These are phyloP conservation scores for Annulohypoxylon stygium DNA, from an alignment of 495 filamentous ascomycete species.

Conservation along the genomic window DNA sequence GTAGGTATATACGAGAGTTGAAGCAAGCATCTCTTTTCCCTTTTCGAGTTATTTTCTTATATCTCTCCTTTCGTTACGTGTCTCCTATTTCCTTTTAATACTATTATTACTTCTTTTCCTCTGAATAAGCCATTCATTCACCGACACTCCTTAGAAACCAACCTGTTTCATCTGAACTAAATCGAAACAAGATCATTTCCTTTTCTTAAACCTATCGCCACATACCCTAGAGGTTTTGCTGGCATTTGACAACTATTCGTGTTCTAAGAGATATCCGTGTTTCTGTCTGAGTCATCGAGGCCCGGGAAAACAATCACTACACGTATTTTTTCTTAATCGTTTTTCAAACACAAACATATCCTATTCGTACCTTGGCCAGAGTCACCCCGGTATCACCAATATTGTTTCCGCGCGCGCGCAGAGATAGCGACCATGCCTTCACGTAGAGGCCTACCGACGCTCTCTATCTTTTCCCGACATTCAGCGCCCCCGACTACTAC, in stretches of 20 bases:
- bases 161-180: slow-evolving; percentile 17
- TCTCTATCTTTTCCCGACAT: slow-evolving; percentile 33
- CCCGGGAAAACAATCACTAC: slow-evolving; percentile 8
- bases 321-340: background rate
- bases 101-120: background rate
- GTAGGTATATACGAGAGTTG: slow-evolving; percentile 14
- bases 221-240: slow-evolving; percentile 19
- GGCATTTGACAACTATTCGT: background rate
- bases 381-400: slow-evolving; percentile 15
- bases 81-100: slow-evolving; percentile 2
- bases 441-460: slow-evolving; percentile 36
- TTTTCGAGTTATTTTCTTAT: slow-evolving; percentile 14
- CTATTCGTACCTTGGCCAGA: slow-evolving; percentile 18
- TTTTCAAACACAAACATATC: slow-evolving; percentile 27
- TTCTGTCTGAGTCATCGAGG: slow-evolving; percentile 19
- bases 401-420: slow-evolving; percentile 5
- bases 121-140: slow-evolving; percentile 22
- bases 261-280: background rate
- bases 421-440: slow-evolving; percentile 29
- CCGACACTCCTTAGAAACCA: slow-evolving; percentile 22
- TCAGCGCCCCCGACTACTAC: slow-evolving; percentile 1
- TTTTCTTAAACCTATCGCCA: slow-evolving; percentile 10
- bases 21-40: background rate
- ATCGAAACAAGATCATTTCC: slow-evolving; percentile 15
- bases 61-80: slow-evolving; percentile 29